phyloP scores from a whole-genome alignment of 2,329 filamentous ascomycete genomes.

The Sporothrix brasiliensis region DNA sequence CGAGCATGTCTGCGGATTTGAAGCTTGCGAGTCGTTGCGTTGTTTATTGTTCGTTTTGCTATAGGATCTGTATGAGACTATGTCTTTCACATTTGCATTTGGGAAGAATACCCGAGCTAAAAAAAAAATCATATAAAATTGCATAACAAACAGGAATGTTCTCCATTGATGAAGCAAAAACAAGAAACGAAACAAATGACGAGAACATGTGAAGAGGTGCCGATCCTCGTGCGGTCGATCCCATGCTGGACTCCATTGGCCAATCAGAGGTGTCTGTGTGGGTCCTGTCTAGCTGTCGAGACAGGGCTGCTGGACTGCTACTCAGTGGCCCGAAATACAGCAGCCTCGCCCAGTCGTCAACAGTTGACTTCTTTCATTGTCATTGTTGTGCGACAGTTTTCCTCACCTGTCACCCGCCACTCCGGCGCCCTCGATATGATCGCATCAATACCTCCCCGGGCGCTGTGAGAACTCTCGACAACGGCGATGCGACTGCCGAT shows the following conservation, averaged over 20 bases:
- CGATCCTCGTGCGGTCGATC: neutral
- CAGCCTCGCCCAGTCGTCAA: conserved; percentile 21
- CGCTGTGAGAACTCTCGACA: neutral
- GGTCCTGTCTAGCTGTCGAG: neutral
- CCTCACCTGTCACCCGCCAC: neutral
- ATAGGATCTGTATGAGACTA: conserved; percentile 20
- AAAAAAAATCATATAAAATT: conserved; percentile 6
- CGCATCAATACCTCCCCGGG: neutral
- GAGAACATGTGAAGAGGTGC: conserved; percentile 7
- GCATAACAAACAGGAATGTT: neutral
- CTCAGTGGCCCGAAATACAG: conserved; percentile 4
- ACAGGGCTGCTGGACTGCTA: neutral
- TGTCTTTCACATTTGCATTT: neutral
- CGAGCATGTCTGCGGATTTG: conserved; percentile 4
- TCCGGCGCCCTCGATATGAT: conserved; percentile 5
- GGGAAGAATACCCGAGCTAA: conserved; percentile 2
- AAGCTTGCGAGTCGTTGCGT: neutral
- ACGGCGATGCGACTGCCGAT: conserved; percentile 26
- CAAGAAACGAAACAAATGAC: conserved; percentile 14
- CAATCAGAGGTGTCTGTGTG: conserved; percentile 25
- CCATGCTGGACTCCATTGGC: neutral
- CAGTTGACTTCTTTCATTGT: conserved; percentile 20
- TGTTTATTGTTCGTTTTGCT: neutral
- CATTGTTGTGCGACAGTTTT: neutral
- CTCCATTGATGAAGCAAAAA: neutral